Evolutionary conservation across 2,329 filamentous ascomycete genomes (phyloP), one percentile per base, ranked within the genome.

Genomic region (Colletotrichum sp.): DNA sequence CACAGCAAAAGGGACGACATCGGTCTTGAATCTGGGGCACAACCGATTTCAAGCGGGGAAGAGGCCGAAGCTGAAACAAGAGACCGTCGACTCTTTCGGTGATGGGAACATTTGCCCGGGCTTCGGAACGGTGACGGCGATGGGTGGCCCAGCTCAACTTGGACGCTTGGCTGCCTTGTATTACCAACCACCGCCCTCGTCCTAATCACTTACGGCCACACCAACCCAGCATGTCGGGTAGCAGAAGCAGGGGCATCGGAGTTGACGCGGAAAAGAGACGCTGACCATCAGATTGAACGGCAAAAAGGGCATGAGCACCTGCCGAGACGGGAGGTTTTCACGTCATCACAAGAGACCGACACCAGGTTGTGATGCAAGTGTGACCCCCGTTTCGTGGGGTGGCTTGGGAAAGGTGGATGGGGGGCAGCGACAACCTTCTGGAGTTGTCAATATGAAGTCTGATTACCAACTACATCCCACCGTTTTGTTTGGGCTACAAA

Each of bases 341-440:
- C 62, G 69, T 69, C 73, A 73, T 76, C n/a, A 52, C 32, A 24
- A 57, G 21, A 68, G 49, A 69, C 44, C 59, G 64, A 73, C 66
- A 66, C 52, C 49, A 26, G 69, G 70, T 64, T 69, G 36, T 18
- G n/a, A 59, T 76, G 69, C 64, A 76, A 44, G 64, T 55, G 57
- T 76, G 73, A 76, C 70, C 73, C 73, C 73, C 69, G 65, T 76
- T 72, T 73, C 70, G 64, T 73, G 73, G 73, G 70, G 70, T 69
- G 57, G 70, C 70, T 69, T 65, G 70, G 70, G 26, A 36, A 13
- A 36, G 39, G 65, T 67, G 73, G 30, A 69, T 72, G 70, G 73
- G 70, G 73, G 71, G 30, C 69, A 65, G 57, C 34, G 64, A 59
- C 57, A 69, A 49, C 49, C 59, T 73, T 65, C 65, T 49, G 39